Conservation (phyloP, 2,329 filamentous ascomycete genomes). For the Phaeosphaeria sp. region DNA sequence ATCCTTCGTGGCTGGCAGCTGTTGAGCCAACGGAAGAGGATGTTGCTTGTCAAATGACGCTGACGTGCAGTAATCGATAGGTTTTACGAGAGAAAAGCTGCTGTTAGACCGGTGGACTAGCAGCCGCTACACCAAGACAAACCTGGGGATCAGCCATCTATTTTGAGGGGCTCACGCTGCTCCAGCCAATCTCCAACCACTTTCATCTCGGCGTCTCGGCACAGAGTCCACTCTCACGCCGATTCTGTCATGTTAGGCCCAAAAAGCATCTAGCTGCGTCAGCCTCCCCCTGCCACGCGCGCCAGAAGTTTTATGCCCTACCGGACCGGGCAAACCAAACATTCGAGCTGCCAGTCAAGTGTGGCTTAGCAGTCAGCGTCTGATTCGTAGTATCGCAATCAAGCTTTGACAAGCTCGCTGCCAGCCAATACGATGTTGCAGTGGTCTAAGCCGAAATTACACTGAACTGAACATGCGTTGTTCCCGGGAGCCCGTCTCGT, state of each 20-base stretch:
- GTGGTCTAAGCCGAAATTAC: slow-evolving; percentile 14
- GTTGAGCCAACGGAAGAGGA: not conserved
- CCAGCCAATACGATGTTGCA: slow-evolving; percentile 26
- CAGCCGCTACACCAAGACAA: not conserved
- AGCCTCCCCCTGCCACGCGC: slow-evolving; percentile 1
- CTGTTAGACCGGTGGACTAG: not conserved
- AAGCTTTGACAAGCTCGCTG: slow-evolving; percentile 11
- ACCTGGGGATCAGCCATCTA: slow-evolving; percentile 3
- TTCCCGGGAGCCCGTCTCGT: slow-evolving; percentile 12
- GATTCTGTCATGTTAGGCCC: not conserved
- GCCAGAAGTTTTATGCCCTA: not conserved
- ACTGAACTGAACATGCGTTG: slow-evolving; percentile 10
- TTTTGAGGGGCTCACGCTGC: slow-evolving; percentile 3
- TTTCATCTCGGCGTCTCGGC: slow-evolving; percentile 2
- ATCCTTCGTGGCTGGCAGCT: not conserved
- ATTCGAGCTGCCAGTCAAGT: slow-evolving; percentile 9
- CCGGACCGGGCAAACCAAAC: slow-evolving; percentile 9
- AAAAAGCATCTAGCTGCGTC: not conserved
- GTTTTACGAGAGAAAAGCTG: not conserved
- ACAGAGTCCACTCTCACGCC: not conserved
- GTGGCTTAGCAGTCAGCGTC: slow-evolving; percentile 12
- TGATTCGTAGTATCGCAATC: slow-evolving; percentile 11
- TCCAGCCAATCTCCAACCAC: slow-evolving; percentile 3
- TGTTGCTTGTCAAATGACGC: not conserved
- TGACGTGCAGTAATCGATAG: not conserved